phyloP scores from a whole-genome alignment of 768 basidiomycete genomes.

The Boletus sp. region DNA sequence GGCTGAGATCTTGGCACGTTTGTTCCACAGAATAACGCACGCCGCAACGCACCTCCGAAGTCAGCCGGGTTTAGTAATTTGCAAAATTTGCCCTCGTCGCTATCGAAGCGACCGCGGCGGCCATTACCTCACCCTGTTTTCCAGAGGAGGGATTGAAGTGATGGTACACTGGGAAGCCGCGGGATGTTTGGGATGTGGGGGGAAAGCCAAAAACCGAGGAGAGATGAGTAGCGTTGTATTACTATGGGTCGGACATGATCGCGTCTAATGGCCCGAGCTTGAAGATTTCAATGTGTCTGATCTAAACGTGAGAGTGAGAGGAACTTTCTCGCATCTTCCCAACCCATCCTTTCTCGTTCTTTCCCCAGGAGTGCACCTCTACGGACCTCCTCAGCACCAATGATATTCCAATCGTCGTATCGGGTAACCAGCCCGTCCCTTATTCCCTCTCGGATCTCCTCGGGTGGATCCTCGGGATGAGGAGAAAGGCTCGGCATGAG shows the following conservation, averaged over 20 bases:
- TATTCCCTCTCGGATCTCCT: constrained; percentile 44
- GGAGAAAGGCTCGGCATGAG: constrained; percentile 38
- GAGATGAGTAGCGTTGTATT: constrained; percentile 12
- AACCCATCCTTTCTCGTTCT: constrained; percentile 75
- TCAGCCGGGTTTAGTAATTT: constrained; percentile 24
- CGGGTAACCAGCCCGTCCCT: constrained; percentile 47
- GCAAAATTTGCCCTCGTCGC: constrained; percentile 27
- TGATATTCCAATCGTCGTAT: constrained; percentile 72
- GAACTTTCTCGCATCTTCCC: constrained; percentile 52
- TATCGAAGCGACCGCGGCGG: constrained; percentile 23
- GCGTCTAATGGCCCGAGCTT: constrained; percentile 2
- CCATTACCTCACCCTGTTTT: constrained; percentile 33
- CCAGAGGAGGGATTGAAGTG: constrained; percentile 18
- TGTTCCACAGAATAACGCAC: constrained; percentile 20
- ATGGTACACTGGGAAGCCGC: not conserved
- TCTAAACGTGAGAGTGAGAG: constrained; percentile 14
- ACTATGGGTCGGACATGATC: not conserved
- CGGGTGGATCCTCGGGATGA: constrained; percentile 46
- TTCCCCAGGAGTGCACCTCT: constrained; percentile 58
- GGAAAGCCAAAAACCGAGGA: not conserved
- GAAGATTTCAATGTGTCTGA: constrained; percentile 5
- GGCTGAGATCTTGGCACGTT: not conserved
- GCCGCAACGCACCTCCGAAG: constrained; percentile 22
- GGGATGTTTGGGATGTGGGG: not conserved
- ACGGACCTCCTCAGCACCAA: constrained; percentile 70